Conservation (phyloP, 2,329 filamentous ascomycete species). For the Trichoderma aggressivum region DNA sequence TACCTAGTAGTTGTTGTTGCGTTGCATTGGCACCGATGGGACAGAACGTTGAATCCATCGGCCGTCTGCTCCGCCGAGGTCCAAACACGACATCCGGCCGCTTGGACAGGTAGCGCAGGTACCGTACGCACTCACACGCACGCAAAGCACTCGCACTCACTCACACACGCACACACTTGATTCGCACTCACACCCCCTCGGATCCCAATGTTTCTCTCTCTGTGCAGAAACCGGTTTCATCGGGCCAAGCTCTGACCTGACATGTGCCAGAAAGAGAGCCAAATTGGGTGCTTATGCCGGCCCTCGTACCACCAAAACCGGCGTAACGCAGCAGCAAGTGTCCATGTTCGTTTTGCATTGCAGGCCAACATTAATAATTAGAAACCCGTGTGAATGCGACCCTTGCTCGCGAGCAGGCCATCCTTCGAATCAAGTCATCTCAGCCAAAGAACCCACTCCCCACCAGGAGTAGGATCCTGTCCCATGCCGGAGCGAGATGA, state of each 20-base stretch:
- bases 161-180: not conserved
- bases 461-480: slow-evolving; percentile 3
- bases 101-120: not conserved
- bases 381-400: not conserved
- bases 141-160: not conserved
- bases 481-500: slow-evolving; percentile 4
- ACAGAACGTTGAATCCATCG: not conserved
- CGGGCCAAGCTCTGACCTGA: not conserved
- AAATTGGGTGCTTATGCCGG: not conserved
- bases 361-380: not conserved
- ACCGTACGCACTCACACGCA: not conserved
- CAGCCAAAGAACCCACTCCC: not conserved
- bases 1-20: not conserved
- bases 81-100: not conserved
- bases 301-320: not conserved
- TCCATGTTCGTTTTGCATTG: not conserved
- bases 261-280: not conserved
- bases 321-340: not conserved
- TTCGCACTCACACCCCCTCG: not conserved
- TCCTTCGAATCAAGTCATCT: not conserved
- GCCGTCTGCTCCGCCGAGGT: not conserved
- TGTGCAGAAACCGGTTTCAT: not conserved
- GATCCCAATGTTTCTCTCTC: not conserved
- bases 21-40: not conserved
- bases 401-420: not conserved